phyloP scores from a whole-genome alignment of 345 rosid species.

The Linum tenue region DNA sequence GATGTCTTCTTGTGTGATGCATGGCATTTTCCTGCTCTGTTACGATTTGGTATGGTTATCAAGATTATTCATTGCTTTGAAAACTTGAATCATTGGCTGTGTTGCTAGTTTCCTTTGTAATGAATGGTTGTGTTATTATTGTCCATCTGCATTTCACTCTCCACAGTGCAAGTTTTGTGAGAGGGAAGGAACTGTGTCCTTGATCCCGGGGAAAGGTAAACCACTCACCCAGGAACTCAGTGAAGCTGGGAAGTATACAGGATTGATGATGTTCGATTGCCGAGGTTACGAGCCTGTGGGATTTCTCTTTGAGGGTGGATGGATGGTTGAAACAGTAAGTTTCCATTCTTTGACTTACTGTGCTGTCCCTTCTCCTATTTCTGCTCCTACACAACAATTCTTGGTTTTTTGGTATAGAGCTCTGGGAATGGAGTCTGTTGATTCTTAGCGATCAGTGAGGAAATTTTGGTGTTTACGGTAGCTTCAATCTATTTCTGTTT shows the following conservation, averaged over 20 bases:
- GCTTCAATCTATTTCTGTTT: no score
- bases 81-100: not conserved
- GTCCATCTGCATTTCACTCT: slow-evolving; percentile 8
- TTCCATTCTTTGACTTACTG: slow-evolving; percentile 7
- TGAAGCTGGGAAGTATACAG: slow-evolving; percentile 54
- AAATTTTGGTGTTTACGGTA: no score
- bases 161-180: slow-evolving; percentile 74
- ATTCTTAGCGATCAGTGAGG: no score
- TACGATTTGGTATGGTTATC: no score
- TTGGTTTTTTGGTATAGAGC: not conserved
- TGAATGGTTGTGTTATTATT: slow-evolving; percentile 8
- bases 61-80: not conserved
- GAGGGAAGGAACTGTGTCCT: slow-evolving; percentile 72
- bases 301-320: slow-evolving; percentile 49
- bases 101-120: not conserved
- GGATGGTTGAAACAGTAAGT: slow-evolving; percentile 88
- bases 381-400: not conserved
- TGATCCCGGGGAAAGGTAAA: slow-evolving; percentile 61
- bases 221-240: slow-evolving; percentile 50
- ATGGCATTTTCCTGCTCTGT: no score
- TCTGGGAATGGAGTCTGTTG: not conserved
- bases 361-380: not conserved
- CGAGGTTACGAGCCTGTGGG: slow-evolving; percentile 76
- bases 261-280: slow-evolving; percentile 77
- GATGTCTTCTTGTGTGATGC: no score